Evolutionary conservation across 106 monocot genomes (phyloP).

Genomic region (Posidonia australis): DNA sequence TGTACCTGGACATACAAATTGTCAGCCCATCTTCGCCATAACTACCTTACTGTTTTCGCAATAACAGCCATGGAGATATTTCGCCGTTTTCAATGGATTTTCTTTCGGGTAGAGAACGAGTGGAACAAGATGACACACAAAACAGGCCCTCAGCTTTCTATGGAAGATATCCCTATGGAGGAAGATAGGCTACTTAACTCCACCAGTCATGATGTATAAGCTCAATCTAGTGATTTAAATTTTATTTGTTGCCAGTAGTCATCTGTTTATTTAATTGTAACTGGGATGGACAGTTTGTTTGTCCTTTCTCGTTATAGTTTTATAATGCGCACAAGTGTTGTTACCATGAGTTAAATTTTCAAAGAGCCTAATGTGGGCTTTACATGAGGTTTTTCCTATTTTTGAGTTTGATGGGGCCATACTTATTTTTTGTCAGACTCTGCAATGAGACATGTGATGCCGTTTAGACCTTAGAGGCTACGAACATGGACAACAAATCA

Average conservation of each 20-base stretch:
- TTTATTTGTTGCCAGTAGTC: neutral
- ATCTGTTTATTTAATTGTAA: neutral
- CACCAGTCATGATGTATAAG: constrained; percentile 33
- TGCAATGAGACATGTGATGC: no score
- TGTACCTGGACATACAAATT: constrained; percentile 98
- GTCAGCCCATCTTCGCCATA: constrained; percentile 95
- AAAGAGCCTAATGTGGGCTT: no score
- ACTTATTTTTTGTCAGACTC: no score
- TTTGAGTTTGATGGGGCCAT: no score
- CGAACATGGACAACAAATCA: no score
- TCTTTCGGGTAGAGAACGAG: constrained; percentile 90
- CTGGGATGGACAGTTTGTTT: neutral
- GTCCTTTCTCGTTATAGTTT: no score
- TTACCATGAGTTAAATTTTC: no score
- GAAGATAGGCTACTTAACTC: constrained; percentile 46
- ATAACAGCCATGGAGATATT: constrained; percentile 63
- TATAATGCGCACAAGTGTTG: no score
- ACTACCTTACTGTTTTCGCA: constrained; percentile 76
- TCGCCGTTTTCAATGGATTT: constrained; percentile 77
- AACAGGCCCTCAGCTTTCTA: constrained; percentile 24
- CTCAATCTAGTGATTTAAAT: neutral
- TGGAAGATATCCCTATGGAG: constrained; percentile 51
- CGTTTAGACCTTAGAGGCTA: no score
- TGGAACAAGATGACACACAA: constrained; percentile 82
- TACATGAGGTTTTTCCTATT: no score